These are phyloP conservation scores for Quercus parvula DNA, from an alignment of 306 rosid genomes.

Conservation along the genomic window DNA sequence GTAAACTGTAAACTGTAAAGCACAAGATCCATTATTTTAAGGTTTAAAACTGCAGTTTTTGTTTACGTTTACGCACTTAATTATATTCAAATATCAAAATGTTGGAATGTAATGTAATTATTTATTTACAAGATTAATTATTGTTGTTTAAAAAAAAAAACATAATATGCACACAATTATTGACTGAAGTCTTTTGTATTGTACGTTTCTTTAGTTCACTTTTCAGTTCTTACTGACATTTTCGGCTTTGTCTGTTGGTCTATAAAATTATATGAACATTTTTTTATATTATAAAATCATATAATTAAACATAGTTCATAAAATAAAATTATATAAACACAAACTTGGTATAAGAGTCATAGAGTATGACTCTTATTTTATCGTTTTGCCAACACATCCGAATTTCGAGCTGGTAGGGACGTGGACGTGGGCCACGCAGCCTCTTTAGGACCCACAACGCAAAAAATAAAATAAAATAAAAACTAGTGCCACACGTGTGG, in stretches of 20 bases:
- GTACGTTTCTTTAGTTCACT: conserved; percentile 11
- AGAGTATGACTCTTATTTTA: conserved; percentile 38
- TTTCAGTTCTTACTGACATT: not conserved
- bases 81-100: no score
- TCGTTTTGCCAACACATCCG: conserved; percentile 36
- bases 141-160: not conserved
- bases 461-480: not conserved
- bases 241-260: not conserved
- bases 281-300: not conserved
- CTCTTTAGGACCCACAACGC: not conserved
- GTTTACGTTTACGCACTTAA: no score
- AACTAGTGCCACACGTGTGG: conserved; percentile 53
- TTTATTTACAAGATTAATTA: no score
- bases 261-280: no score
- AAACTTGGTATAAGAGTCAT: not conserved
- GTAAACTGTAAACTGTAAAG: no score
- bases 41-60: no score
- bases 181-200: conserved; percentile 13
- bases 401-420: conserved; percentile 23
- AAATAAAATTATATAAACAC: not conserved
- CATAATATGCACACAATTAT: not conserved
- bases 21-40: no score
- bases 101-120: no score
- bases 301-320: not conserved
- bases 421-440: conserved; percentile 30